Evolutionary conservation across 2,329 filamentous ascomycete genomes (phyloP), one percentile per base, ranked within the genome.

Genomic region (Fusarium buharicum): DNA sequence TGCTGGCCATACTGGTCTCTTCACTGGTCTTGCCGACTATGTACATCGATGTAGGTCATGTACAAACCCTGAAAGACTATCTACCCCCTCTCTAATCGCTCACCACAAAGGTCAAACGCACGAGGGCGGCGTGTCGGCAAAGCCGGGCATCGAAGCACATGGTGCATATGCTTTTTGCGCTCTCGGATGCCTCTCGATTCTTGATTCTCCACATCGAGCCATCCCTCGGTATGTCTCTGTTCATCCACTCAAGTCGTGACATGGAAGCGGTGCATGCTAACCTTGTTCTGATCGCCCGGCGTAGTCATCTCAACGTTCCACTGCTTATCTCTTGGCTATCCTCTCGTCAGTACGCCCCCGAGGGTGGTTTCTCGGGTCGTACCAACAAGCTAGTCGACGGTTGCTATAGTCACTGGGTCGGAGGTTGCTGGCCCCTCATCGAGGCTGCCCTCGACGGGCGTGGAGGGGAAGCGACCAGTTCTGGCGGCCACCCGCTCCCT

Each of bases 301-400:
- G 41, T 74, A 92, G 89, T 73, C 88, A 89, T 76, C 84, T 99
- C 57, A 83, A 98, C 76, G 78, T 97, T 50, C 85, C 88, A 59
- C 81, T 87, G 47, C 83, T 99, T 50, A 83, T 95, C 43, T 87
- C 89, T 58, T 99, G 95, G 93, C 85, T 99, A 34, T 94, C 92
- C 8, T 88, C 91, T 39, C 89, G 93, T 57, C 95, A 99, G 76
- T 91, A 94, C 74, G 87, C 88, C 27, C 95, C 94, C 4, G 95
- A 98, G 75, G 93, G 93, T 64, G 95, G 95, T 31, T 93, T 97
- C 73, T 90, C 92, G 36, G 95, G 95, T 59, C 90, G 95, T 68
- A 97, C 94, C 24, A 98, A 98, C 82, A 99, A 99, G 79, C 84
- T 99, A 28, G 95, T 98, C 28, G 95, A 99, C 76, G 95, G 94